These are phyloP conservation scores for Trichoderma sp. DNA, from an alignment of 2,329 filamentous ascomycete species.

Conservation along the genomic window DNA sequence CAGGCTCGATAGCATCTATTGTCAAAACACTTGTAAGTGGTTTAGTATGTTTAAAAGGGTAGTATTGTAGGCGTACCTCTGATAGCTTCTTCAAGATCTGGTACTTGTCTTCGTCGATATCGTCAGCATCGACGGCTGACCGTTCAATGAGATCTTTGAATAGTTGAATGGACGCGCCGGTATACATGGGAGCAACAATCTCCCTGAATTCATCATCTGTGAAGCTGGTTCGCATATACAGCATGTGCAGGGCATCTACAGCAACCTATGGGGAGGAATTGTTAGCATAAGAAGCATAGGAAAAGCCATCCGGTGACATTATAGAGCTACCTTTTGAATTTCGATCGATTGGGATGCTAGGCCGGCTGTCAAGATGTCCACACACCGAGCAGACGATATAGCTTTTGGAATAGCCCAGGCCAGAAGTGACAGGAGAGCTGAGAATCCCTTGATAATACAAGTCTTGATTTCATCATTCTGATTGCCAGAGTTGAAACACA, in stretches of 20 bases:
- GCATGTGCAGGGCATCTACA: conserved; percentile 79
- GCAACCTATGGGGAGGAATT: conserved; percentile 60
- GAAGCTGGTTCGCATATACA: conserved; percentile 77
- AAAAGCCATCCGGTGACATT: neutral
- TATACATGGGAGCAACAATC: conserved; percentile 79
- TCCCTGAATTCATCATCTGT: conserved; percentile 77
- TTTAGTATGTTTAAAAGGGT: neutral
- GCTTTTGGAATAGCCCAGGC: conserved; percentile 87
- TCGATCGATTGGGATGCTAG: conserved; percentile 71
- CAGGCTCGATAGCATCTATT: conserved; percentile 79
- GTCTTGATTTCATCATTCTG: conserved; percentile 68
- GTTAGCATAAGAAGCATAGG: conserved; percentile 32
- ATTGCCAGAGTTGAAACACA: conserved; percentile 69
- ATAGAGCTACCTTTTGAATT: conserved; percentile 66
- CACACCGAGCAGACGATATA: conserved; percentile 70
- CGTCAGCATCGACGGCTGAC: conserved; percentile 76
- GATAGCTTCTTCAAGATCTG: conserved; percentile 91
- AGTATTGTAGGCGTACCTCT: conserved; percentile 62
- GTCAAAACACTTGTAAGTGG: conserved; percentile 4
- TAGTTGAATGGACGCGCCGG: conserved; percentile 69
- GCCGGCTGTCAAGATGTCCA: conserved; percentile 71
- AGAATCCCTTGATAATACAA: conserved; percentile 76
- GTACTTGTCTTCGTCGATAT: conserved; percentile 91
- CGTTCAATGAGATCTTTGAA: conserved; percentile 77
- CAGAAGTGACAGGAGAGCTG: conserved; percentile 77